Evolutionary conservation across 106 monocot species (phyloP), one percentile per base, ranked within the genome.

Genomic region (Platanthera guangdongensis): DNA sequence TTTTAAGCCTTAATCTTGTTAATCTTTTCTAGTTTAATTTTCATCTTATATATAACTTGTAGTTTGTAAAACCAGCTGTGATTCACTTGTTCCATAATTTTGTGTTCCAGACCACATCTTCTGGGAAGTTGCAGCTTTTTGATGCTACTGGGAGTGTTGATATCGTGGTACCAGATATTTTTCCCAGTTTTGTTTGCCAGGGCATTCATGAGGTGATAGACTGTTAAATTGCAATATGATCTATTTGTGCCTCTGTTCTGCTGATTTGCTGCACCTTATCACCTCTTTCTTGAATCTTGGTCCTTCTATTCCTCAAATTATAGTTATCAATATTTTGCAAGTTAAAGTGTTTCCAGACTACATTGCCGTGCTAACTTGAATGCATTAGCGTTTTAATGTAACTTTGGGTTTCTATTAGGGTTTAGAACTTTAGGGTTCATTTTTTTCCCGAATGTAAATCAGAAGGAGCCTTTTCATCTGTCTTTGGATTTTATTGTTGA

Each of bases 121-220:
- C 85, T 22, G 91, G 93, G 76, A 93, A 88, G 80, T 51, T 97
- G 84, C 88, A 89, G 69, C 82, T 97, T 57, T 82, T 89, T 79
- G 96, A 97, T 86, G 74, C 87, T 65, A 93, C 96, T 52, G 96
- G 96, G 82, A 83, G 77, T 73, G 25, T 97, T 32, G 93, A 97
- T 78, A 76, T 88, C 76, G 81, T 97, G 9, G 59, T 97, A 81
- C 91, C 89, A 51, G 93, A 91, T 86, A 78, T 93, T 19, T 68
- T 65, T 12, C 68, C 87, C 60, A 60, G 84, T 83, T 16, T 83
- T 18, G 39, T 81, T 85, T 9, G 28, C 25, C 74, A 83, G 32
- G 81, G 49, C 13, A 86, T 93, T 72, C 86, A 83, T 83, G 93
- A 97, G 96, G 96, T 97, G 10, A 79, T 64, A 9, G 7, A 32